Conservation (phyloP, 2,329 filamentous ascomycete species). For the Thermothelomyces thermophilus region DNA sequence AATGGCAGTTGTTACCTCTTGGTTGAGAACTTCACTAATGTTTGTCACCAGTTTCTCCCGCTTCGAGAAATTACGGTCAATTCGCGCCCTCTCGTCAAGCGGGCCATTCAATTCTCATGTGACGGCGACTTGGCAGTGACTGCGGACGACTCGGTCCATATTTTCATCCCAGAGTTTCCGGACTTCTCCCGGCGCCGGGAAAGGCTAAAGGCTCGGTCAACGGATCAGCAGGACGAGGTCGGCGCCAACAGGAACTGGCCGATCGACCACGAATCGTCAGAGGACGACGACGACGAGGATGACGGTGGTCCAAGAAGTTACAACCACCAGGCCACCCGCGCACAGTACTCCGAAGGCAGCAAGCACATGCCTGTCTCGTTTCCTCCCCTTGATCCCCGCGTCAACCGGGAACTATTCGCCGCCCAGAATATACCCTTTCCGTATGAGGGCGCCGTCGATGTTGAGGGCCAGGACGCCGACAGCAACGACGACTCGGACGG, state of each 20-base stretch:
- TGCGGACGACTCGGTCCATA: constrained; percentile 44
- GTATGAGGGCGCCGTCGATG: constrained; percentile 17
- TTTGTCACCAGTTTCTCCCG: constrained; percentile 35
- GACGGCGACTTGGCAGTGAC: constrained; percentile 52
- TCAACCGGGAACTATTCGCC: constrained; percentile 41
- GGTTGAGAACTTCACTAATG: too few species aligned
- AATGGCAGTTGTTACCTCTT: too few species aligned
- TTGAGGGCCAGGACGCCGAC: constrained; percentile 17
- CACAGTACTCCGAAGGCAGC: constrained; percentile 31
- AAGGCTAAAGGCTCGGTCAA: not conserved
- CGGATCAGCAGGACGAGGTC: not conserved
- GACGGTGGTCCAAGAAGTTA: constrained; percentile 9
- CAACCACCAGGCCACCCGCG: constrained; percentile 25
- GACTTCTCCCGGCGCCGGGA: constrained; percentile 20
- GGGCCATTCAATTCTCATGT: constrained; percentile 46
- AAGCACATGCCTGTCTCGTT: constrained; percentile 32
- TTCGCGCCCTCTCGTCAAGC: constrained; percentile 28
- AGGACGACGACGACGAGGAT: constrained; percentile 26
- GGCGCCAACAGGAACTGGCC: constrained; percentile 16
- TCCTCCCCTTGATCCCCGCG: constrained; percentile 34
- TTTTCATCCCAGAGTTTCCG: constrained; percentile 27
- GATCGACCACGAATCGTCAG: constrained; percentile 20
- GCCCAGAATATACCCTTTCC: constrained; percentile 33
- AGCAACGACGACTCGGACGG: constrained; percentile 20
- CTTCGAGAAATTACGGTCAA: constrained; percentile 34